Evolutionary conservation across 331 rosid species (phyloP), one percentile per base, ranked within the genome.

Genomic region (Malus hybrid): DNA sequence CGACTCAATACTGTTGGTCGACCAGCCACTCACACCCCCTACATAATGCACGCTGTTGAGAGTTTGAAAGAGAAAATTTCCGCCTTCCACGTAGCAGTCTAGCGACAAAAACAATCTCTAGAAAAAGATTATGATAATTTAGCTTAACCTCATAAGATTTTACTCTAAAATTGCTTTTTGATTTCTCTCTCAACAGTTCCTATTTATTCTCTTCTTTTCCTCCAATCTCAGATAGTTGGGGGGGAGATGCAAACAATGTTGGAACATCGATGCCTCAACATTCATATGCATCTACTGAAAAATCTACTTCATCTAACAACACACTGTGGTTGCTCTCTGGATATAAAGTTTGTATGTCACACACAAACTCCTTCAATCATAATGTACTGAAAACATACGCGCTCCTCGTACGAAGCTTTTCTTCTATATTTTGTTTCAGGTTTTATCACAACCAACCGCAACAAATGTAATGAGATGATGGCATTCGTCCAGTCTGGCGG

Each of bases 401-500:
- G 24, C 24, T 24, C 24, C 24, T 24, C 24, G 24, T 24, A 24
- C 24, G 48, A 10, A 42, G 48, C 48, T 11, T 42, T 42, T 42
- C 48, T 42, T 42, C 48, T 42, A 42, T 42, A 42, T 3, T 42
- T 42, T 42, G 48, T 3, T 42, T 42, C 14, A 10, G 48, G 28
- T 44, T 74, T 24, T 29, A 76, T 69, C 76, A 87, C 70, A 90
- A 78, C 98, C 94, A 93, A 75, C 96, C 94, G 79, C 97, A 93
- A 68, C 97, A 93, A n/a, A 69, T 79, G 87, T 74, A 85, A 66
- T 66, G 87, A 6, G 80, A 79, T 19, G 91, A 80, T 2, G 98
- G 97, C 84, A 90, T 59, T 67, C 78, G 79, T 27, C 98, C 98
- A 0, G 98, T 91, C 77, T 83, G 96, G 46, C 98, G 97, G 73